Base-by-base conservation (phyloP, 345 rosid genomes). In the Erysimum cheiranthoides region DNA sequence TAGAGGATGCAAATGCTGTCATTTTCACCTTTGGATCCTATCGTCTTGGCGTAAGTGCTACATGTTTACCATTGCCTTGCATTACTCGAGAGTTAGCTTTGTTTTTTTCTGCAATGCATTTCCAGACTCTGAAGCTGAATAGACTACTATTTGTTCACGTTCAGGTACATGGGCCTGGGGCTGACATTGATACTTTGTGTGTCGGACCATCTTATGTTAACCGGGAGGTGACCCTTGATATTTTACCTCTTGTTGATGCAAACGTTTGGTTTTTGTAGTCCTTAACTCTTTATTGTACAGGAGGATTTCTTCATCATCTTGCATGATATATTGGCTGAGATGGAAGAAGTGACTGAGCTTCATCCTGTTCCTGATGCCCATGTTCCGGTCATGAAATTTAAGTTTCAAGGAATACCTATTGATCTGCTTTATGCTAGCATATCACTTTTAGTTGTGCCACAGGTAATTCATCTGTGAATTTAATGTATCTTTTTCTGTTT, bases 341-440 rank as follows among this genome's bases (percentile, higher is more conserved):
- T 85, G 92, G 97, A 86, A 78, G 95, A 90, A 81, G 90, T 94
- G 14, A 84, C 90, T 27, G 97, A 92, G 81, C 85, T 94, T 66
- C 97, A 94, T 68, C 93, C 97, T 39, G 88, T 94, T 80, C 97
- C 99, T 2, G 92, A 94, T 68, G 99, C 99, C 76, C 96, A 94
- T 63, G 99, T 94, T 40, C 99, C 99, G 2, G 96, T 92, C 52
- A 89, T 94, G 99, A 94, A 89, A 83, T 90, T 94, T 75, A 94
- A 92, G 77, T 94, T 88, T 73, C 90, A 85, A 76, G 97, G 97
- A 78, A 89, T 90, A 85, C 86, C 97, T 8, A 75, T 94, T 59
- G 99, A 94, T 82, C 97, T 94, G 56, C 95, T 94, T 18, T 94
- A 94, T 81, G 99, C 99, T 61, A 94, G 97, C 68, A 80, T 92